Evolutionary conservation across 2,329 filamentous ascomycete genomes (phyloP).

Genomic region (Laburnicola sp.): DNA sequence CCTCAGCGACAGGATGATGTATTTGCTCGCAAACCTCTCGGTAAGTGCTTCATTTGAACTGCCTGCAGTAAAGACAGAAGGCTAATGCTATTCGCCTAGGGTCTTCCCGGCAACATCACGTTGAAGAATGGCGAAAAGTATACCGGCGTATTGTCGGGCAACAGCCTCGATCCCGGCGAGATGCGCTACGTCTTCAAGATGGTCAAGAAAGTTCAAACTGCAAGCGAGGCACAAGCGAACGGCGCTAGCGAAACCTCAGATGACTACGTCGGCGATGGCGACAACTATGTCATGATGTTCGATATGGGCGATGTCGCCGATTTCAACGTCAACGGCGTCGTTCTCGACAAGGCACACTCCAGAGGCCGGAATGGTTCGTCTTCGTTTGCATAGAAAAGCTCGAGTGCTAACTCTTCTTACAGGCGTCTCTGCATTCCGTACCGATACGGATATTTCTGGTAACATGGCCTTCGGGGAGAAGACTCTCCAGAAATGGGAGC

Average conservation of each 20-base stretch:
- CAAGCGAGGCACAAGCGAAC: constrained; percentile 50
- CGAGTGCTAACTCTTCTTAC: constrained; percentile 4
- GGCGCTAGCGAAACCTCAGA: constrained; percentile 47
- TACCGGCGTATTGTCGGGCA: constrained; percentile 63
- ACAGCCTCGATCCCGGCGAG: constrained; percentile 56
- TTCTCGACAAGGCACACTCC: constrained; percentile 54
- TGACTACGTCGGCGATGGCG: constrained; percentile 53
- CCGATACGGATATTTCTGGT: constrained; percentile 85
- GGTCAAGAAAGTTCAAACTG: constrained; percentile 57
- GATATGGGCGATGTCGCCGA: constrained; percentile 64
- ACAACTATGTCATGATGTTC: constrained; percentile 61
- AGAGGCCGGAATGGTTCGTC: constrained; percentile 62
- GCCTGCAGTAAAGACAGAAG: not conserved
- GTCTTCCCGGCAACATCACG: constrained; percentile 58
- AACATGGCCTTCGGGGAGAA: constrained; percentile 70
- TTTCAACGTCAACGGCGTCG: constrained; percentile 58
- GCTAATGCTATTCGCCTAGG: constrained; percentile 48
- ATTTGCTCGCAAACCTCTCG: constrained; percentile 61
- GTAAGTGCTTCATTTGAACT: constrained; percentile 48
- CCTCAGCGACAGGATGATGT: constrained; percentile 62
- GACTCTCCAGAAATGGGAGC: constrained; percentile 79
- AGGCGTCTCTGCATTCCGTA: constrained; percentile 67
- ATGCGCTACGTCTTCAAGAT: constrained; percentile 66
- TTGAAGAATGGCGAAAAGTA: constrained; percentile 64
- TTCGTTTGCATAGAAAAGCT: constrained; percentile 3